Base-by-base conservation (phyloP, 2,329 filamentous ascomycete species). In the Trichoderma sp. region DNA sequence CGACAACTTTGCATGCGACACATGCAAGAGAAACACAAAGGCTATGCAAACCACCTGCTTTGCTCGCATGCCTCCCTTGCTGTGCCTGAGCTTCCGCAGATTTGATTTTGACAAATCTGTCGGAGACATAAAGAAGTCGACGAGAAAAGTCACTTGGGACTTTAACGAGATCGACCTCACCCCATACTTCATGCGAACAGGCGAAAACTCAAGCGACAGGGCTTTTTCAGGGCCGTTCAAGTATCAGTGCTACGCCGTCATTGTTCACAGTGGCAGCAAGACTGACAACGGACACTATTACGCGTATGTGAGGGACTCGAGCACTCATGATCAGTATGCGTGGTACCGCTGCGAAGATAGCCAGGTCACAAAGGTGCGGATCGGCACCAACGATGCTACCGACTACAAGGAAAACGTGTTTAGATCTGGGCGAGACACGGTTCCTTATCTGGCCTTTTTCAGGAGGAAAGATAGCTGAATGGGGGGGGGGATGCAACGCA, bases 181-280 rank as follows among this genome's bases (percentile, higher is more conserved):
- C 9, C 81, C 79, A 6, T 85, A 82, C 76, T 84, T 83, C 73
- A 79, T 84, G 63, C 78, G 78, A 14, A 73, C 80, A 76, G 68
- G 83, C 76, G 70, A 83, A 78, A 78, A 76, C 18, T 80, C 79
- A 6, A 76, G 80, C 51, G 83, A 85, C 71, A 80, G 76, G 11
- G 82, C 83, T 15, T 85, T 87, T 71, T 76, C 77, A 3, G 82
- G 81, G 1, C 91, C 92, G 0, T 94, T 92, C 78, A 83, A 85
- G 6, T 99, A 98, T 80, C 92, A 97, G 78, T 91, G 93, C 67
- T 98, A 97, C 79, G 95, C 91, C 2, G 92, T 98, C 7, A 89
- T 97, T 69, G 86, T 92, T 73, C 95, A 98, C 80, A 82, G 88
- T 4, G 95, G 95, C 26, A 83, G 83, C 1, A 89, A 86, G 1